These are phyloP conservation scores for Neofusicoccum parvum DNA, from an alignment of 2,329 filamentous ascomycete species.

Conservation along the genomic window DNA sequence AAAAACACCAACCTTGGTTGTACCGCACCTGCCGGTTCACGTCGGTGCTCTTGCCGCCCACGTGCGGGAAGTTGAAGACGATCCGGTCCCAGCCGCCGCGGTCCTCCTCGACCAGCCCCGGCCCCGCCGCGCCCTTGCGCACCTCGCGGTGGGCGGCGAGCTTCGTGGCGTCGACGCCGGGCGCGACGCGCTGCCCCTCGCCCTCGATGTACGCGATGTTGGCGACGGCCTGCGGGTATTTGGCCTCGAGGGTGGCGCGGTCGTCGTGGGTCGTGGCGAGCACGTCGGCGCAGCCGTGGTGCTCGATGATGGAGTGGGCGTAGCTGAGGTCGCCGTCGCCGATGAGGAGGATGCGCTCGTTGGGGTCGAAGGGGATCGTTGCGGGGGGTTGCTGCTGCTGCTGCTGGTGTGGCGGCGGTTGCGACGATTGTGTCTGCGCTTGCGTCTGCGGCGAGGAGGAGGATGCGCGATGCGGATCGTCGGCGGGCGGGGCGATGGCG, in stretches of 20 bases:
- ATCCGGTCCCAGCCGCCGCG: slow-evolving; percentile 68
- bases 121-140: slow-evolving; percentile 42
- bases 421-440: slow-evolving; percentile 18
- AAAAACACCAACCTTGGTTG: slow-evolving; percentile 64
- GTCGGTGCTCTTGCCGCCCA: slow-evolving; percentile 88
- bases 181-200: slow-evolving; percentile 40
- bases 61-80: slow-evolving; percentile 96
- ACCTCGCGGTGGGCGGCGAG: slow-evolving; percentile 52
- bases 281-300: slow-evolving; percentile 67
- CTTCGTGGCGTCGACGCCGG: slow-evolving; percentile 54
- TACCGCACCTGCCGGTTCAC: slow-evolving; percentile 91
- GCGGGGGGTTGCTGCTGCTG: slow-evolving; percentile 36
- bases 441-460: neutral
- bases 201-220: slow-evolving; percentile 59
- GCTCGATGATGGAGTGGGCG: slow-evolving; percentile 64
- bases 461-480: neutral
- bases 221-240: slow-evolving; percentile 71
- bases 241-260: slow-evolving; percentile 61
- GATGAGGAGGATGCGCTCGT: slow-evolving; percentile 72
- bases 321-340: slow-evolving; percentile 85
- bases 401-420: slow-evolving; percentile 7
- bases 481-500: too few relatives aligned
- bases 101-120: neutral
- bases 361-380: slow-evolving; percentile 67
- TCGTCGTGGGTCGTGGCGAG: slow-evolving; percentile 71